Percentiles rank a stretch among this genome's conserved stretches.
Conservation (phyloP, 352 stramenopile genomes). For the Phytopythium chamaehyphon region DNA sequence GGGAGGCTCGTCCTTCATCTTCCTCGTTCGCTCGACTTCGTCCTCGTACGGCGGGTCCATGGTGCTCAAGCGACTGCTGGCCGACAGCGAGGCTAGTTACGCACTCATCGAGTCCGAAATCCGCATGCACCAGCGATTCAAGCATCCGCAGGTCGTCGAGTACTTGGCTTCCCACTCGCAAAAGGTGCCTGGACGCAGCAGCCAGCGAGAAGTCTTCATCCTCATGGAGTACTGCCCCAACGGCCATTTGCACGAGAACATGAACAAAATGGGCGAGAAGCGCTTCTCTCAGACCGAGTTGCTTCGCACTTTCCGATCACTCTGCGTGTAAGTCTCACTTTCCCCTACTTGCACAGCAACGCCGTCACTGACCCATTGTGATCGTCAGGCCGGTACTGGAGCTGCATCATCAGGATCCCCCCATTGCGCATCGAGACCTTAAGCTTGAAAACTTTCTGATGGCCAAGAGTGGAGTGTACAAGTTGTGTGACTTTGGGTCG, state of each 20-base stretch:
- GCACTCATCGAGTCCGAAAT: constrained; percentile 67
- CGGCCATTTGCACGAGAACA: constrained; percentile 92
- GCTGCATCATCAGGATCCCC: constrained; percentile 74
- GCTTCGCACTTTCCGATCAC: constrained; percentile 53
- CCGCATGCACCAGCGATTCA: constrained; percentile 67
- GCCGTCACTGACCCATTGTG: constrained; percentile 1
- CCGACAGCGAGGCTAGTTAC: constrained; percentile 60
- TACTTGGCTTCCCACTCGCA: constrained; percentile 53
- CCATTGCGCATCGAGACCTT: constrained; percentile 95
- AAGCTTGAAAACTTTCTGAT: constrained; percentile 98
- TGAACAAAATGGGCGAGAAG: constrained; percentile 82
- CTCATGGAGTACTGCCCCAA: constrained; percentile 96
- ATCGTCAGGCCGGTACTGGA: constrained; percentile 45
- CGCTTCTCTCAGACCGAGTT: constrained; percentile 68
- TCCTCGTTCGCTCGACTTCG: constrained; percentile 53
- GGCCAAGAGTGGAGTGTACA: constrained; percentile 86
- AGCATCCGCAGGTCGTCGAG: constrained; percentile 63
- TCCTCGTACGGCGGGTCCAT: constrained; percentile 30
- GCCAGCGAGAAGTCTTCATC: constrained; percentile 90
- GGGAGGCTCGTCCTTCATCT: constrained; percentile 80
- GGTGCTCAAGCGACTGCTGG: constrained; percentile 73
- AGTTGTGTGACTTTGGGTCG: constrained; percentile 95
- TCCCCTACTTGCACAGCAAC: too few species aligned
- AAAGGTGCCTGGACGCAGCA: constrained; percentile 19
- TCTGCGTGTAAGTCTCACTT: constrained; percentile 57